Percentiles rank a stretch among this genome's conserved stretches.
Evolutionary conservation across 2,329 filamentous ascomycete genomes (phyloP).

Genomic region (Verticillium klebahnii): DNA sequence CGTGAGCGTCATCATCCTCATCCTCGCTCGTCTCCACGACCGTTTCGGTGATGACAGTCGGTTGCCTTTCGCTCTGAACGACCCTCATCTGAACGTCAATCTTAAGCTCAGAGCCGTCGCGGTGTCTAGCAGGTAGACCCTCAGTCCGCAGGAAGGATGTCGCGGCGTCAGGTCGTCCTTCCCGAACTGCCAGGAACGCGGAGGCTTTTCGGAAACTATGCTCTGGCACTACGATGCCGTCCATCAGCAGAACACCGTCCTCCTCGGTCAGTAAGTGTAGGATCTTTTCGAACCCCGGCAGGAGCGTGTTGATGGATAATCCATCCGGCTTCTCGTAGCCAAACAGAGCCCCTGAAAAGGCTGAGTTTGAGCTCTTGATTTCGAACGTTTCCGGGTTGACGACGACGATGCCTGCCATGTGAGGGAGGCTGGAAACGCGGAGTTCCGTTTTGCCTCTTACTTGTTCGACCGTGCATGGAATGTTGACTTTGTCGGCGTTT

Average conservation of each 20-base stretch:
- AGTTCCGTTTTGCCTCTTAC: conserved; percentile 66
- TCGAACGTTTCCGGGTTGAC: conserved; percentile 72
- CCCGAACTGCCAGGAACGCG: conserved; percentile 75
- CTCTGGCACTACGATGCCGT: conserved; percentile 96
- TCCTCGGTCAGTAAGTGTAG: conserved; percentile 79
- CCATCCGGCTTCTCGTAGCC: conserved; percentile 83
- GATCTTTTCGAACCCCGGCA: conserved; percentile 84
- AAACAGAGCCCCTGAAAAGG: conserved; percentile 89
- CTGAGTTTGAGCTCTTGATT: conserved; percentile 89
- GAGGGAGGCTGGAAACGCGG: conserved; percentile 87
- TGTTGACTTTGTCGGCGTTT: conserved; percentile 70
- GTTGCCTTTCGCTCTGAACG: conserved; percentile 77
- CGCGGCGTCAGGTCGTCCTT: conserved; percentile 74
- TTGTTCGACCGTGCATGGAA: conserved; percentile 78
- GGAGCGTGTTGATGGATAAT: conserved; percentile 70
- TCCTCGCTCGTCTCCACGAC: conserved; percentile 59
- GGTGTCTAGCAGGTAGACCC: conserved; percentile 79
- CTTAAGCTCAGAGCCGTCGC: conserved; percentile 86
- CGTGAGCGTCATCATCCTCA: conserved; percentile 37
- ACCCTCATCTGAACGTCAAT: conserved; percentile 97
- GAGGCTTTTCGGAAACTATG: conserved; percentile 90
- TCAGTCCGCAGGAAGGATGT: conserved; percentile 78
- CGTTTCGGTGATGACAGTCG: conserved; percentile 55
- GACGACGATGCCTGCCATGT: conserved; percentile 95
- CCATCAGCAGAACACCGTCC: conserved; percentile 75